phyloP scores from a whole-genome alignment of 2,329 filamentous ascomycete genomes.

The Chaetomiaceae sp. region DNA sequence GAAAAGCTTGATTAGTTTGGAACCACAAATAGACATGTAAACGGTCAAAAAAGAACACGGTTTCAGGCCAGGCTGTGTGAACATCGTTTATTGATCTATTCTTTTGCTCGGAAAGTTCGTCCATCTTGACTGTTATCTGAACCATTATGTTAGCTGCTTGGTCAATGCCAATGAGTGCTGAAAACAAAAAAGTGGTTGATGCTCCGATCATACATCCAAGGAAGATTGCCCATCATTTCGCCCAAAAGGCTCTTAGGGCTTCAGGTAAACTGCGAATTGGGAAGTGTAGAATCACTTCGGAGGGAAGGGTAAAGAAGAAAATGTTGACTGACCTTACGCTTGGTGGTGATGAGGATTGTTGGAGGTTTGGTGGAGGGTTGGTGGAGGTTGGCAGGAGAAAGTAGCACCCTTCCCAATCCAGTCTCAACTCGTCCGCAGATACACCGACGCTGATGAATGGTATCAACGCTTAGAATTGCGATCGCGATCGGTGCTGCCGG shows the following conservation, averaged over 20 bases:
- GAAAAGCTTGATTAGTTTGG: too few relatives aligned
- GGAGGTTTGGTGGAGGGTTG: constrained; percentile 8
- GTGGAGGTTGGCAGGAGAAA: too few relatives aligned
- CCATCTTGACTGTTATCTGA: constrained; percentile 1
- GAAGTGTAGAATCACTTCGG: constrained; percentile 66
- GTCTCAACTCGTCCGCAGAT: too few relatives aligned
- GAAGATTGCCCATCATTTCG: constrained; percentile 67
- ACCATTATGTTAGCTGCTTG: constrained; percentile 23
- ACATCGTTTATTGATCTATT: too few relatives aligned
- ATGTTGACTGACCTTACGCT: constrained; percentile 31
- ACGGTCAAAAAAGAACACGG: too few relatives aligned
- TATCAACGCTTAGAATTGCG: too few relatives aligned
- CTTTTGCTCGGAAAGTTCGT: too few relatives aligned
- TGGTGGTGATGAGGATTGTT: background rate
- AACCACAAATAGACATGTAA: too few relatives aligned
- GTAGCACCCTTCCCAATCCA: too few relatives aligned
- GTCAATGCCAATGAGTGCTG: constrained; percentile 2
- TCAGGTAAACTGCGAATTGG: constrained; percentile 87
- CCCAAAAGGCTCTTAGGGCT: constrained; percentile 62
- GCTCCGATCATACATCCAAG: constrained; percentile 67
- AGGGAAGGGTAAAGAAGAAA: constrained; percentile 16
- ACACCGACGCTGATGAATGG: too few relatives aligned
- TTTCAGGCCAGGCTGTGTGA: too few relatives aligned
- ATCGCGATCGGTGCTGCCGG: too few relatives aligned
- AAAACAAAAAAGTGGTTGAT: constrained; percentile 3